Evolutionary conservation across 2,329 filamentous ascomycete genomes (phyloP), one percentile per base, ranked within the genome.

Genomic region (Amauroascus niger): DNA sequence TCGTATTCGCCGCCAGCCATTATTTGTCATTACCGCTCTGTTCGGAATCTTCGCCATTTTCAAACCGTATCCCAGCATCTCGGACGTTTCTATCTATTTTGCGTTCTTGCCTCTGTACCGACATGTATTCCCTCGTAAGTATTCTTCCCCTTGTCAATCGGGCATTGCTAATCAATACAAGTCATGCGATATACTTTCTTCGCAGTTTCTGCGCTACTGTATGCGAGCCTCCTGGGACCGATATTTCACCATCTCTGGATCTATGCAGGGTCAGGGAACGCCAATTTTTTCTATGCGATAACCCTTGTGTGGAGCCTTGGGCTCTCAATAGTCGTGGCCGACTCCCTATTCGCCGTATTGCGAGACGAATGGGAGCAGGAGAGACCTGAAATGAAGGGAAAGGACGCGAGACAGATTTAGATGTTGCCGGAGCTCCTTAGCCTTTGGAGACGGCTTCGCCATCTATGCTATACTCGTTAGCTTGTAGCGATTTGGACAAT

Each of bases 201-300:
- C 58, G 84, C 88, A 9, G 79, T 86, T 1, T 83, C 89, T 0
- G 86, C 87, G 1, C 77, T 98, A 37, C 74, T 97, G 8, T 98
- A 98, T 69, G 84, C 88, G 22, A 86, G 84, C 2, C 84, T 95
- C 58, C 78, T 98, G 0, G 93, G 93, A 0, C 93, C 93, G 1
- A 89, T 90, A 0, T 98, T 98, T 67, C 95, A 97, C 68, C 84
- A 98, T 66, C 76, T 98, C 4, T 98, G 93, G 93, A 91, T 98
- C 55, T 98, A 97, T 65, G 93, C 93, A 1, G 93, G 93, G 48
- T 95, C 89, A 54, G 93, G 93, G 26, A 98, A 98, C 64, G 93
- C 93, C 55, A 98, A 98, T 68, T 98, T 98, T 74, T 98, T 98
- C 73, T 98, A 98, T 67, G 93, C 93, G 60, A 97, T 98, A 63